Base-by-base conservation (phyloP, 305 asterid genomes). In the Rubia tinctorum region DNA sequence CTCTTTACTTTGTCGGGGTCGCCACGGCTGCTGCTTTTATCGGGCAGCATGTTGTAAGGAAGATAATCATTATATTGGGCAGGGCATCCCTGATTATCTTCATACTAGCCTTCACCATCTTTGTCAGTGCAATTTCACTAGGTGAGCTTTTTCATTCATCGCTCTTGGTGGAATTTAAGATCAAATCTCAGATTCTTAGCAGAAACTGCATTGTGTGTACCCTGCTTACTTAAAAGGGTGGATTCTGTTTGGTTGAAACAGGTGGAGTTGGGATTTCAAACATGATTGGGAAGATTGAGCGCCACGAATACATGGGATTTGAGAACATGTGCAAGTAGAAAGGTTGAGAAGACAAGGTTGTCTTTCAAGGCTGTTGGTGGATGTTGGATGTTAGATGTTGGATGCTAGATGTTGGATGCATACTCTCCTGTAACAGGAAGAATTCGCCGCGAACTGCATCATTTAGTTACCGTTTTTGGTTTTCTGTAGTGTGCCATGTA, bases 211-310 rank as follows among this genome's bases (percentile, higher is more conserved):
- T 1, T 20, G 13, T 61, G 6, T n/a, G 37, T 30, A 30, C 34
- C 34, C 34, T 30, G 34, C n/a, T 0, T 8, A 5, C 0, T 42
- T 34, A 45, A 15, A 42, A 40, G 14, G 53, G 18, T 23, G 8
- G 44, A 14, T 51, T 42, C 10, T 15, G 23, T 63, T 23, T 8
- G 14, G 15, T 56, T 43, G 8, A 20, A 79, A 74, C 86, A 92
- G 99, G 99, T 64, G 99, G 99, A 45, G 95, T 94, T 75, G 99
- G 97, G 17, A 86, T 94, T 68, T 86, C 92, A 9, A 92, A 90
- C 86, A 94, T 94, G 98, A 73, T 94, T 7, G 89, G 88, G 53
- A 92, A 92, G 88, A 82, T 95, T 58, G 79, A 87, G 56, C 83
- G 77, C 61, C 79, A 87, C 12, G 96, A 95, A 60, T 92, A 92